A percentile compares a stretch with the other conserved stretches of the same genome.
phyloP scores from a whole-genome alignment of 2,329 filamentous ascomycete genomes.

The Coniosporium tulheliwenetii region DNA sequence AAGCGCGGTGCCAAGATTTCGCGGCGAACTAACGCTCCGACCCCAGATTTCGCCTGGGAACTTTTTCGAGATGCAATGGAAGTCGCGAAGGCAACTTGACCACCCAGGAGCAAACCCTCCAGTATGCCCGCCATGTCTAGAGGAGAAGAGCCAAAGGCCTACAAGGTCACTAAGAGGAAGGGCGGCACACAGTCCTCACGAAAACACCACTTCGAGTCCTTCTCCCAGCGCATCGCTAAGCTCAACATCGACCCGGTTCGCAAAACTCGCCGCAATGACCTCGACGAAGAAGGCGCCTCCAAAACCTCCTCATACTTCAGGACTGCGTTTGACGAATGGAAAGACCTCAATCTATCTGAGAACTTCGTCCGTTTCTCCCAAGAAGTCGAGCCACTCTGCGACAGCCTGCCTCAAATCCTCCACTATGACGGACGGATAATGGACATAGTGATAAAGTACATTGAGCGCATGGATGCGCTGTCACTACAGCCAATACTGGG shows the following conservation, averaged over 20 bases:
- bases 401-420: constrained; percentile 81
- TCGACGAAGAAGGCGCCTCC: constrained; percentile 63
- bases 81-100: constrained; percentile 8
- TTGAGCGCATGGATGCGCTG: constrained; percentile 61
- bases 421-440: constrained; percentile 82
- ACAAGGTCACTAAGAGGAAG: constrained; percentile 47
- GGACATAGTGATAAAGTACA: constrained; percentile 57
- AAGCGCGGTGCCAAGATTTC: no score
- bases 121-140: constrained; percentile 28
- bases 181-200: constrained; percentile 59
- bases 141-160: constrained; percentile 18
- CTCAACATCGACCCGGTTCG: constrained; percentile 89
- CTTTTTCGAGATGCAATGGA: constrained; percentile 5
- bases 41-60: constrained; percentile 1
- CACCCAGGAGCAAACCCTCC: neutral
- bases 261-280: constrained; percentile 68
- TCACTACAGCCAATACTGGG: constrained; percentile 75
- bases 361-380: constrained; percentile 64
- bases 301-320: constrained; percentile 76
- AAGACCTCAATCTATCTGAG: constrained; percentile 77
- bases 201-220: constrained; percentile 81
- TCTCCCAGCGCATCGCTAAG: constrained; percentile 77
- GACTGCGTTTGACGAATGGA: constrained; percentile 72
- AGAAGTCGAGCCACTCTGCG: constrained; percentile 61
- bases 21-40: no score